Evolutionary conservation across 1,139 yeast genomes (phyloP).

Genomic region (Magnusiomyces ingens): DNA sequence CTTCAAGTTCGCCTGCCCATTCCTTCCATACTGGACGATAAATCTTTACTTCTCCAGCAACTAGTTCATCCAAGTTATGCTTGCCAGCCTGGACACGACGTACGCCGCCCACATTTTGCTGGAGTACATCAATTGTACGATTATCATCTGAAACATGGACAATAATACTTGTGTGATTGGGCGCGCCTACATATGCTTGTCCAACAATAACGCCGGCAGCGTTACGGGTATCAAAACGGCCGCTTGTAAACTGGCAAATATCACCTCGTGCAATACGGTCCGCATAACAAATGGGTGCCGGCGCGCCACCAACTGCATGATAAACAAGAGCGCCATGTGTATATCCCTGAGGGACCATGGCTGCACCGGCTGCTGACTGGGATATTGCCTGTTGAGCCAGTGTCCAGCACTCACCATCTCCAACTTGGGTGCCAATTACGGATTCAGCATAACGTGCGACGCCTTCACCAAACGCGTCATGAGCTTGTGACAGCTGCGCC

Average conservation of each 20-base stretch:
- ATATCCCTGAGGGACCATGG: conserved; percentile 49
- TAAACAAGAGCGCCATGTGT: conserved; percentile 55
- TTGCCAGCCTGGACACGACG: conserved; percentile 44
- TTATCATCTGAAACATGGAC: conserved; percentile 30
- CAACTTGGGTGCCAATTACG: conserved; percentile 49
- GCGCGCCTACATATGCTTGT: conserved; percentile 43
- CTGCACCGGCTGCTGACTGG: conserved; percentile 56
- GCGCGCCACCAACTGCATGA: conserved; percentile 27
- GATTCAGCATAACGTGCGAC: conserved; percentile 62
- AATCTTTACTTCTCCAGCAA: conserved; percentile 44
- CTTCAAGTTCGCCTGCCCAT: conserved; percentile 45
- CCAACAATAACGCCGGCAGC: conserved; percentile 18
- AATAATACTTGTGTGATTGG: conserved; percentile 64
- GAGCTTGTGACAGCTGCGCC: conserved; percentile 32
- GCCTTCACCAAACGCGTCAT: conserved; percentile 35
- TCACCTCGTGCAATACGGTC: conserved; percentile 42
- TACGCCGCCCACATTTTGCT: conserved; percentile 54
- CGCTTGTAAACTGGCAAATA: conserved; percentile 40
- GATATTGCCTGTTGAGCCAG: conserved; percentile 58
- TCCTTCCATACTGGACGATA: conserved; percentile 50
- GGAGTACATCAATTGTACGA: conserved; percentile 41
- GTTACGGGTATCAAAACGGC: conserved; percentile 37
- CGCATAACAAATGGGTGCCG: conserved; percentile 24
- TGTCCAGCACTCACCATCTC: conserved; percentile 77
- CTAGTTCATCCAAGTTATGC: conserved; percentile 40